Base-by-base conservation (phyloP, 768 basidiomycete species). In the Leccinum rimulosum region DNA sequence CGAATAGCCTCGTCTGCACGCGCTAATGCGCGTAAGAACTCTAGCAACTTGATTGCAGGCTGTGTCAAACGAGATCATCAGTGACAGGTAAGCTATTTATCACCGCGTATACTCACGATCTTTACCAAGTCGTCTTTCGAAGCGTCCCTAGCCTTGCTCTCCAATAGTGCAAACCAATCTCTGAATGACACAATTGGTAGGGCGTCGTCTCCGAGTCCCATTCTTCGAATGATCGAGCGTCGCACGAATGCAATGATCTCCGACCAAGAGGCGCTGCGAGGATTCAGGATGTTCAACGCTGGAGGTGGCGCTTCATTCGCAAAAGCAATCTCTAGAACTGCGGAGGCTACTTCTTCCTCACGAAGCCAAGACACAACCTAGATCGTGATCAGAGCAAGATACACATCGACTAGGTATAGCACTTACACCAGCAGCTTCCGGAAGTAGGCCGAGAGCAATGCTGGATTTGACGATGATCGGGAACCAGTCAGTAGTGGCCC, bases 401-500 rank as follows among this genome's bases (percentile, higher is more conserved):
- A 12, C 33, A 33, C 33, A 33, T 33, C 0, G 33, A 11, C 33
- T 33, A 33, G 33, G 33, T 33, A 33, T 33, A 33, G 33, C 33
- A 33, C 33, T 33, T 61, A 80, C 80, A 22, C 74, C 73, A 1
- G 61, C 52, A 0, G 70, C 66, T 17, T 60, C 56, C 3, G 75
- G 74, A 2, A 77, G 57, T 14, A 57, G 61, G 51, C 70, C 71
- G 9, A 70, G 68, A 3, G 61, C 54, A 15, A 71, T 17, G 50
- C 74, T 73, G 0, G 74, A 72, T 52, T 76, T 71, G 14, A 78
- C 69, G 5, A 82, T 65, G 40, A 75, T 71, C n/a, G 82, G 80
- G 28, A 82, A 63, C 82, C 82, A 83, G 47, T 82, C 79, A 0
- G 68, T 74, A 6, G 72, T 69, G 6, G 72, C 73, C 81, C 81